These are phyloP conservation scores for Vanderwaltozyma polyspora DNA, from an alignment of 805 yeast genomes.

Conservation along the genomic window DNA sequence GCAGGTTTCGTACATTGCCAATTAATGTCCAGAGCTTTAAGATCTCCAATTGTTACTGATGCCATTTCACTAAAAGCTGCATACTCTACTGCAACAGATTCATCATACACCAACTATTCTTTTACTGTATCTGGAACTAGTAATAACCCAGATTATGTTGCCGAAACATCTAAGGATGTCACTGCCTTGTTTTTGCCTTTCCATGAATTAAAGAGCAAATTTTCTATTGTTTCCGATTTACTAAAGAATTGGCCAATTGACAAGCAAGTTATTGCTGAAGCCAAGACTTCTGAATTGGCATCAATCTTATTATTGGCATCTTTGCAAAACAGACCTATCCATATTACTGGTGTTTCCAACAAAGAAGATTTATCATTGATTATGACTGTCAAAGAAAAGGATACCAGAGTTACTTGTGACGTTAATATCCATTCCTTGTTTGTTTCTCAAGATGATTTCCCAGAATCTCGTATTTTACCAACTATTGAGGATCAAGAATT, in stretches of 20 bases:
- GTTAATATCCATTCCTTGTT: slow-evolving; percentile 73
- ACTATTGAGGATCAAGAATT: slow-evolving; percentile 69
- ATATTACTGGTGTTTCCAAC: slow-evolving; percentile 75
- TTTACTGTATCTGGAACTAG: slow-evolving; percentile 77
- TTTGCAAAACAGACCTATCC: slow-evolving; percentile 72
- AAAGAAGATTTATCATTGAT: slow-evolving; percentile 76
- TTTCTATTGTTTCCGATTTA: slow-evolving; percentile 69
- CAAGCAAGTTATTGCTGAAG: slow-evolving; percentile 86
- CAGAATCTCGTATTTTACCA: slow-evolving; percentile 63
- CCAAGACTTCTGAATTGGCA: slow-evolving; percentile 86
- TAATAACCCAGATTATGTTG: slow-evolving; percentile 48
- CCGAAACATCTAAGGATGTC: slow-evolving; percentile 51
- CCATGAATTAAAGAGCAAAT: slow-evolving; percentile 57
- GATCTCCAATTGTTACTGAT: slow-evolving; percentile 55
- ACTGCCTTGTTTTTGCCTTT: slow-evolving; percentile 78
- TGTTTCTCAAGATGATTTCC: slow-evolving; percentile 59
- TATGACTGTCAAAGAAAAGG: slow-evolving; percentile 73
- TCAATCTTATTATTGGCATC: slow-evolving; percentile 83
- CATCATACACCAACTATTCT: slow-evolving; percentile 72
- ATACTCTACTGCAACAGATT: slow-evolving; percentile 36
- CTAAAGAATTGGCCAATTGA: slow-evolving; percentile 72
- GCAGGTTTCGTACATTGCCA: slow-evolving; percentile 85
- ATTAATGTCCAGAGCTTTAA: slow-evolving; percentile 57
- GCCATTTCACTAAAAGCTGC: slow-evolving; percentile 56
- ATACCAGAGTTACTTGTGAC: slow-evolving; percentile 79